Conservation (phyloP, 2,329 filamentous ascomycete genomes). For the Pezicula radicicola region DNA sequence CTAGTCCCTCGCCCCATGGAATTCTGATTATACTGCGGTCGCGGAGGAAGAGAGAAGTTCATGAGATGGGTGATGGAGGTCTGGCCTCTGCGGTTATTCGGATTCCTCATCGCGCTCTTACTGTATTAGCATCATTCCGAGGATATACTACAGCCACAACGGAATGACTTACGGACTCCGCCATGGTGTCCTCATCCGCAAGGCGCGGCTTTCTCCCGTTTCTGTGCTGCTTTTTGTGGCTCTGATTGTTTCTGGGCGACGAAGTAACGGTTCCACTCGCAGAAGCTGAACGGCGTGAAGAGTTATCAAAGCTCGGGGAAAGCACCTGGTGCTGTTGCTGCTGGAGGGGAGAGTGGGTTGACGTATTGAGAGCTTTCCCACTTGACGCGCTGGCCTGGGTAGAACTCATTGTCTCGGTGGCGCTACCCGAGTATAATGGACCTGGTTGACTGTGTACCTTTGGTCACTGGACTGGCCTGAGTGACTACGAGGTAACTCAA, state of each 20-base stretch:
- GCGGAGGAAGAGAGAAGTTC: conserved; percentile 80
- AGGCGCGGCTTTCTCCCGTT: conserved; percentile 71
- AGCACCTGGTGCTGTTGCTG: conserved; percentile 23
- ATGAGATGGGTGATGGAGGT: conserved; percentile 96
- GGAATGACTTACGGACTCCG: conserved; percentile 63
- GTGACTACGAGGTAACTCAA: too few relatives aligned
- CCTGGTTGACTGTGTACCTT: too few relatives aligned
- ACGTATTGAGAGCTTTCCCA: conserved; percentile 27
- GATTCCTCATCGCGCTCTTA: conserved; percentile 52
- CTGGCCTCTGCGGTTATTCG: conserved; percentile 78
- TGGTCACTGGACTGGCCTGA: too few relatives aligned
- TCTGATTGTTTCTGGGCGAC: conserved; percentile 72
- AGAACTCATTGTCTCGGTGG: conserved; percentile 26
- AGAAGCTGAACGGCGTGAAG: conserved; percentile 18
- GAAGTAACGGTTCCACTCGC: conserved; percentile 20
- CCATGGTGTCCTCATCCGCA: conserved; percentile 83
- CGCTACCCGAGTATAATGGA: background rate
- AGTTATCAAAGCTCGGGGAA: conserved; percentile 25
- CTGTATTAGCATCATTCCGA: conserved; percentile 8
- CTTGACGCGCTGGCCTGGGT: conserved; percentile 24
- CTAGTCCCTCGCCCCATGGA: conserved; percentile 47
- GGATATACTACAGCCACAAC: background rate
- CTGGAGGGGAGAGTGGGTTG: conserved; percentile 23
- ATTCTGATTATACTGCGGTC: conserved; percentile 56
- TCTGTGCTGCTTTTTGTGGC: conserved; percentile 77